Evolutionary conservation across 1,284 basidiomycete genomes (phyloP).

Genomic region (Ceratorhiza oryzae-sativae): DNA sequence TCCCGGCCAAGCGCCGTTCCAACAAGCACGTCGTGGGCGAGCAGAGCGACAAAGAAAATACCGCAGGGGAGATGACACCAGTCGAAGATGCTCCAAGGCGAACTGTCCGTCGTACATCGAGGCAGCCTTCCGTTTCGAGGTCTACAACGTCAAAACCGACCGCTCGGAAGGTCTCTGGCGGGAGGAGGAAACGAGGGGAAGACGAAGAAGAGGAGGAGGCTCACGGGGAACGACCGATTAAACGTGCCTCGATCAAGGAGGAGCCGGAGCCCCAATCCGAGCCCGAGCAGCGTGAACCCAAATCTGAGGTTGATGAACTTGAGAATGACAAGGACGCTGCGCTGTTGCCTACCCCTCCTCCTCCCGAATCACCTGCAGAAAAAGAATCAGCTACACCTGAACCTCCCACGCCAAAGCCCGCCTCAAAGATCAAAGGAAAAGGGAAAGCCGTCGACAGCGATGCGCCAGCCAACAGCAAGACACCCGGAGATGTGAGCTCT

Average conservation of each 20-base stretch:
- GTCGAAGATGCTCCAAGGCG: conserved; percentile 33
- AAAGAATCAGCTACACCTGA: not conserved
- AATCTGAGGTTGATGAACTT: conserved; percentile 3
- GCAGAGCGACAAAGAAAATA: conserved; percentile 33
- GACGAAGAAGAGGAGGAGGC: conserved; percentile 27
- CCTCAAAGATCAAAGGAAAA: not conserved
- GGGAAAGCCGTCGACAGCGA: not conserved
- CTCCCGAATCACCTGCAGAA: not conserved
- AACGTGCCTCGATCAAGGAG: conserved; percentile 23
- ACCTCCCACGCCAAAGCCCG: not conserved
- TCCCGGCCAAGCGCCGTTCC: conserved; percentile 35
- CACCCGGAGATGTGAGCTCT: not conserved
- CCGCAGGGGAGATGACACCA: conserved; percentile 28
- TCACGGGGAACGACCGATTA: conserved; percentile 15
- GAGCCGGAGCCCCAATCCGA: conserved; percentile 23
- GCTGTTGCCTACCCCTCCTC: not conserved
- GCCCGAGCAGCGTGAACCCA: not conserved
- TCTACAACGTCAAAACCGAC: conserved; percentile 1
- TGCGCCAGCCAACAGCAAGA: not conserved
- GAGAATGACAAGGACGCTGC: conserved; percentile 26
- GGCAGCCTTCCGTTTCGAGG: conserved; percentile 34
- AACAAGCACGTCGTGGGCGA: conserved; percentile 34
- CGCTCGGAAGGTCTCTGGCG: conserved; percentile 25
- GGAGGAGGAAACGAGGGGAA: conserved; percentile 32
- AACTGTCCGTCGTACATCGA: conserved; percentile 26